Base-by-base conservation (phyloP, 345 rosid genomes). In the Aquilaria yunnanensis region DNA sequence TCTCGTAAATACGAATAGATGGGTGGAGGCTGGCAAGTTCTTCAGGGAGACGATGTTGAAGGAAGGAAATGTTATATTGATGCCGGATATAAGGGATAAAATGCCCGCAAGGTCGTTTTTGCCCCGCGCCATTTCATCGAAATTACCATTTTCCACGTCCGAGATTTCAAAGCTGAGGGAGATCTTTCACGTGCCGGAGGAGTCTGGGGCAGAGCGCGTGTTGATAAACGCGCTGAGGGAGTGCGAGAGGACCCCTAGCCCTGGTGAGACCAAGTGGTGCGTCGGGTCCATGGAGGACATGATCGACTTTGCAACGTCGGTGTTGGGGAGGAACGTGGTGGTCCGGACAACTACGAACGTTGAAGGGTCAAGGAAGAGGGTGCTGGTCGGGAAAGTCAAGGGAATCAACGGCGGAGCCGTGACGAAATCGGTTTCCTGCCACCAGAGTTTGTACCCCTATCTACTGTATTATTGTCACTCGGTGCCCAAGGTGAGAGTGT, bases 91-190 rank as follows among this genome's bases (percentile, higher is more conserved):
- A 2, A 53, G 47, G 1, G 96, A 88, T 60, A 83, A 81, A 59
- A 81, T 85, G 96, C 92, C 96, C 0, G 45, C 63, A 68, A 83
- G 96, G 77, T 77, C 96, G 50, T 88, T 88, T 79, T 67, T 88
- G 61, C 96, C 96, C 73, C 82, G 85, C 11, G 0, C 65, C 2
- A 75, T 88, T 16, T 54, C 56, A 12, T 75, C 84, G 2, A 81
- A 75, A 66, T 57, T 88, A 62, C 89, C 96, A 0, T 81, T 83
- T 67, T 74, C 96, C 7, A 75, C 80, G 14, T 59, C 79, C 0
- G 45, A 6, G 2, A 10, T 78, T 5, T 4, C 52, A 0, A 75
- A 55, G 23, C 12, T 80, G 48, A 79, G 68, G 76, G 59, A 65
- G 31, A 62, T 79, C 2, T 85, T 88, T 52, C 76, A 63, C 32